phyloP scores from a whole-genome alignment of 176 grass and related monocot genomes.

The Triticum dicoccoides region DNA sequence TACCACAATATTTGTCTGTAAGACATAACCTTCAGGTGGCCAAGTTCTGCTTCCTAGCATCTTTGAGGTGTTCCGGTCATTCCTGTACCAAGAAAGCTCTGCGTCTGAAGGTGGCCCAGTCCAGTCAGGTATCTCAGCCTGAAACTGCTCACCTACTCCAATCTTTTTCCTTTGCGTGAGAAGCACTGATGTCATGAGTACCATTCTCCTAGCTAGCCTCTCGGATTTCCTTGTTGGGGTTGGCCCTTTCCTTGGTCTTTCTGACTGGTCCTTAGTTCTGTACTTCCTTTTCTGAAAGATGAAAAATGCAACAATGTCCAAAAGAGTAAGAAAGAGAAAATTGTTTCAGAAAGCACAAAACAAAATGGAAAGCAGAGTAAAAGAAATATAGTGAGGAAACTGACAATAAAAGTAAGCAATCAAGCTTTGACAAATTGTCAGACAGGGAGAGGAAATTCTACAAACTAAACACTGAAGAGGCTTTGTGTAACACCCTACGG shows the following conservation, averaged over 20 bases:
- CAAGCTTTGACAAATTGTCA: neutral
- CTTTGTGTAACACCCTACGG: neutral
- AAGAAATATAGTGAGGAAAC: constrained; percentile 7
- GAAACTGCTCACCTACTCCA: constrained; percentile 69
- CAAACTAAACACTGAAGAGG: constrained; percentile 8
- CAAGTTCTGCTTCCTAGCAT: constrained; percentile 67
- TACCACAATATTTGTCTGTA: constrained; percentile 16
- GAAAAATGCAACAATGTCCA: neutral
- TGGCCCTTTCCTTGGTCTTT: constrained; percentile 41
- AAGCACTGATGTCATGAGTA: constrained; percentile 58
- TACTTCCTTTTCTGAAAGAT: constrained; percentile 72
- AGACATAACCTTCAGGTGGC: constrained; percentile 46
- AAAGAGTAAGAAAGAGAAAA: constrained; percentile 31
- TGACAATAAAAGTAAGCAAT: constrained; percentile 15
- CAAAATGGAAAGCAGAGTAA: constrained; percentile 14
- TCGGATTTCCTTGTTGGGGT: constrained; percentile 78
- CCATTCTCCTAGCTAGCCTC: constrained; percentile 72
- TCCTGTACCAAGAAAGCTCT: constrained; percentile 50
- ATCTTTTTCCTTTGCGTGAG: constrained; percentile 67
- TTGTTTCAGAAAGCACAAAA: neutral
- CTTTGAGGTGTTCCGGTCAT: constrained; percentile 52
- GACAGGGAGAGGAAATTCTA: neutral
- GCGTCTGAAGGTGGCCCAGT: constrained; percentile 44
- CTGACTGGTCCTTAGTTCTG: constrained; percentile 33
- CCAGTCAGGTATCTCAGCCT: constrained; percentile 78